phyloP scores from a whole-genome alignment of 2,329 filamentous ascomycete genomes.

The Aspergillus spinulosporus region DNA sequence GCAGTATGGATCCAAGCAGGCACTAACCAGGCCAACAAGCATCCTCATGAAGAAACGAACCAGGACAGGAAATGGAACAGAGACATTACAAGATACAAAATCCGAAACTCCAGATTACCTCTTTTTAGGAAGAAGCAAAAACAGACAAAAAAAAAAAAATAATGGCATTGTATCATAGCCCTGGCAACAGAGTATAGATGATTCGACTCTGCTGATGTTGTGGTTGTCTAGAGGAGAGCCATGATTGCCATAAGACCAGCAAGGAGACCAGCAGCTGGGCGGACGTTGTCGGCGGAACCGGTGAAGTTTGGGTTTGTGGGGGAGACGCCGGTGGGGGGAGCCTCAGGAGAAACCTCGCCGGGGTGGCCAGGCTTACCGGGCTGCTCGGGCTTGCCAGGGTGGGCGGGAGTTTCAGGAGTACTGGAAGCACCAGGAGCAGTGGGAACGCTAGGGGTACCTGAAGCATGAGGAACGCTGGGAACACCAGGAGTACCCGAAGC shows the following conservation, averaged over 20 bases:
- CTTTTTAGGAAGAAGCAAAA: neutral
- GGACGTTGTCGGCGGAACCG: constrained; percentile 38
- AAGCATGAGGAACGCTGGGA: constrained; percentile 3
- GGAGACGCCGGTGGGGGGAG: constrained; percentile 12
- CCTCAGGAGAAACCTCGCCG: neutral
- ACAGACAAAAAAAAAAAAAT: neutral
- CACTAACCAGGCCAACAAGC: neutral
- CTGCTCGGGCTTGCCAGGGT: constrained; percentile 4
- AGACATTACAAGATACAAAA: constrained; percentile 3
- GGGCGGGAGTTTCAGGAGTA: constrained; percentile 1
- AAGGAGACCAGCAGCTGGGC: constrained; percentile 40
- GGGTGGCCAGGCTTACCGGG: constrained; percentile 3
- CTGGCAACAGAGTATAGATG: neutral
- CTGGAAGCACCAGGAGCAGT: constrained; percentile 12
- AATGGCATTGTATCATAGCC: neutral
- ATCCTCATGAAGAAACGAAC: neutral
- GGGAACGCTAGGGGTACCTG: constrained; percentile 11
- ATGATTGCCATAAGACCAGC: constrained; percentile 41
- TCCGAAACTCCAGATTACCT: constrained; percentile 13
- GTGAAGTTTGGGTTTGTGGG: constrained; percentile 26
- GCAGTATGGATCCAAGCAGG: neutral
- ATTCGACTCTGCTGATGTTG: neutral
- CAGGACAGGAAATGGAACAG: neutral
- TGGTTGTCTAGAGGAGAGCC: constrained; percentile 38
- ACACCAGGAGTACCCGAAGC: constrained; percentile 13